phyloP scores from a whole-genome alignment of 371 early-diverging fungal species.

The Cladochytrium tenue region DNA sequence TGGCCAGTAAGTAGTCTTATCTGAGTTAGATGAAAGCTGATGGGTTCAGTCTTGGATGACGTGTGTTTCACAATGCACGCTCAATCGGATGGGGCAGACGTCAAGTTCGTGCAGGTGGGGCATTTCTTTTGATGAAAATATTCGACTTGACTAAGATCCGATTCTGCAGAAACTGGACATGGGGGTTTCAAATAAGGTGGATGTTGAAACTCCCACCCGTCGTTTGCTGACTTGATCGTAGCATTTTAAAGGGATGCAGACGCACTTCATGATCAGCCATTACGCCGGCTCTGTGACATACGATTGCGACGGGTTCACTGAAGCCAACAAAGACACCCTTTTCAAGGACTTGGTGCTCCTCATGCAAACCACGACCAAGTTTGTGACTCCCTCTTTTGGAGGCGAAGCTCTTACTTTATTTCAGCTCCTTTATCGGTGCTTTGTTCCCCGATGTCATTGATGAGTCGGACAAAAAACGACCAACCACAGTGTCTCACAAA shows the following conservation, averaged over 20 bases:
- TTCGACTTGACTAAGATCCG: too few relatives aligned
- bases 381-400: conserved; percentile 12
- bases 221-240: not conserved
- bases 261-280: conserved; percentile 84
- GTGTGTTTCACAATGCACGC: conserved; percentile 63
- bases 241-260: conserved; percentile 46
- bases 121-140: conserved; percentile 5
- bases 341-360: conserved; percentile 77
- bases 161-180: conserved; percentile 36
- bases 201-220: not conserved
- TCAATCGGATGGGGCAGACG: conserved; percentile 50
- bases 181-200: conserved; percentile 23
- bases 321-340: conserved; percentile 97
- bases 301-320: conserved; percentile 93
- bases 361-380: conserved; percentile 61
- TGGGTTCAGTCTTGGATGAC: conserved; percentile 64
- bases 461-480: conserved; percentile 82
- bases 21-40: conserved; percentile 1
- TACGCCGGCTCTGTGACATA: conserved; percentile 91
- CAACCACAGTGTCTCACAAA: conserved; percentile 56
- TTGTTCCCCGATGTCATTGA: conserved; percentile 88
- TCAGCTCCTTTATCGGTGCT: conserved; percentile 41
- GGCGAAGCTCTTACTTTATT: conserved; percentile 1
- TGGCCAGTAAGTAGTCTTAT: conserved; percentile 35
- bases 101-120: conserved; percentile 46